Conservation (phyloP, 352 stramenopile genomes). For the Lagenidium giganteum region DNA sequence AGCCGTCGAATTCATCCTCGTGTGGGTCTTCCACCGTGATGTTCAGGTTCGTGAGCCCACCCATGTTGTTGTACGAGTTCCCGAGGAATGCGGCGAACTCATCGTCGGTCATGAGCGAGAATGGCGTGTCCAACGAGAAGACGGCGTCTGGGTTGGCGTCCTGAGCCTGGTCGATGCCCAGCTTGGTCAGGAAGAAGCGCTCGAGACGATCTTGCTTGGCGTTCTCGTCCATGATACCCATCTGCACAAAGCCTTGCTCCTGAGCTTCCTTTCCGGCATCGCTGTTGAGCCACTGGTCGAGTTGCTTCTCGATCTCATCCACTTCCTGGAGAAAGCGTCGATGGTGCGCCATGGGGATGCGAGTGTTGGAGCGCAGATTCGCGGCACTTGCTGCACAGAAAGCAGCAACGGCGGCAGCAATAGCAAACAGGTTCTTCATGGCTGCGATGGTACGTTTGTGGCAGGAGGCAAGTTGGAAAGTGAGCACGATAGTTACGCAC, state of each 20-base stretch:
- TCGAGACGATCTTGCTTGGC: constrained; percentile 46
- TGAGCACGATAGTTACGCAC: too few relatives aligned
- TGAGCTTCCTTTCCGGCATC: constrained; percentile 32
- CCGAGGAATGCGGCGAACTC: constrained; percentile 55
- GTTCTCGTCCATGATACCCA: constrained; percentile 4
- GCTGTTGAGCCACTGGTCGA: constrained; percentile 40
- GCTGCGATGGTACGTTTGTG: too few relatives aligned
- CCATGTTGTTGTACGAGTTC: constrained; percentile 29
- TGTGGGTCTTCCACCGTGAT: too few relatives aligned
- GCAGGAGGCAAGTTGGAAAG: too few relatives aligned
- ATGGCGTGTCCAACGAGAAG: constrained; percentile 58
- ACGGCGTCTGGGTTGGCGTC: constrained; percentile 41
- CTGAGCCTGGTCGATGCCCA: constrained; percentile 37
- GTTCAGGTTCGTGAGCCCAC: constrained; percentile 1
- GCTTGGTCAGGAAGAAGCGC: constrained; percentile 60
- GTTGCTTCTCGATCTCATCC: constrained; percentile 23
- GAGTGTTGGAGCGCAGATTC: too few relatives aligned
- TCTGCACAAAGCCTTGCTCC: constrained; percentile 28
- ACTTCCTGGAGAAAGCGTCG: constrained; percentile 39
- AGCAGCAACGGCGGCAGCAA: too few relatives aligned
- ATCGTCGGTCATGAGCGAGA: constrained; percentile 66
- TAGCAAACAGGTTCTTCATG: too few relatives aligned
- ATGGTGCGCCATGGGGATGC: constrained; percentile 32
- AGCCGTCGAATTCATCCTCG: constrained; percentile 11
- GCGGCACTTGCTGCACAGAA: too few relatives aligned